Conservation (phyloP, 768 basidiomycete genomes). For the Russula lepida region DNA sequence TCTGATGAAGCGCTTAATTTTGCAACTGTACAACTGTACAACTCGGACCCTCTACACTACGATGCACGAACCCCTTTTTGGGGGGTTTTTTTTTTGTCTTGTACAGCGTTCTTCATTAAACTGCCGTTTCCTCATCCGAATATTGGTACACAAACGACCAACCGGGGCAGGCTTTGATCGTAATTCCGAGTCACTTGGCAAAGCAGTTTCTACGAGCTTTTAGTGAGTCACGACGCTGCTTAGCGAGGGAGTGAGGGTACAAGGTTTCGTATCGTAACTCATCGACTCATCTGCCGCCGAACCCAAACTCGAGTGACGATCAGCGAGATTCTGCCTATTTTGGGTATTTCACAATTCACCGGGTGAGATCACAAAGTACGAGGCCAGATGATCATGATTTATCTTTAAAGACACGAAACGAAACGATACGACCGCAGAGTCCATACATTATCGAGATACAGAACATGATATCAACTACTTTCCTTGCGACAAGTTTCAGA, state of each 20-base stretch:
- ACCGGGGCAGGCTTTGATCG: too few species aligned
- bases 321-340: too few species aligned
- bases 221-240: too few species aligned
- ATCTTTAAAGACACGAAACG: not conserved
- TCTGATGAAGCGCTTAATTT: not conserved
- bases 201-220: too few species aligned
- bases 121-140: too few species aligned
- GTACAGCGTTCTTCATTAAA: not conserved
- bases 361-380: not conserved
- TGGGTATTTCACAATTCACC: not conserved
- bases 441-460: conserved; percentile 16
- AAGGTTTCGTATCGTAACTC: too few species aligned
- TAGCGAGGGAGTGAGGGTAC: too few species aligned
- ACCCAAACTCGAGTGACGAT: too few species aligned
- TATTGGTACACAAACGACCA: too few species aligned
- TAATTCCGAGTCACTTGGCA: too few species aligned
- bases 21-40: not conserved
- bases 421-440: not conserved
- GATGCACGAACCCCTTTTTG: not conserved
- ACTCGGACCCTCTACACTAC: not conserved
- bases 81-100: not conserved
- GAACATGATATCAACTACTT: conserved; percentile 9
- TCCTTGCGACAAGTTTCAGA: too few species aligned
- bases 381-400: not conserved
- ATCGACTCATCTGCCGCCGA: too few species aligned